These are phyloP conservation scores for Ogataea pini DNA, from an alignment of 805 yeast species.

Conservation along the genomic window DNA sequence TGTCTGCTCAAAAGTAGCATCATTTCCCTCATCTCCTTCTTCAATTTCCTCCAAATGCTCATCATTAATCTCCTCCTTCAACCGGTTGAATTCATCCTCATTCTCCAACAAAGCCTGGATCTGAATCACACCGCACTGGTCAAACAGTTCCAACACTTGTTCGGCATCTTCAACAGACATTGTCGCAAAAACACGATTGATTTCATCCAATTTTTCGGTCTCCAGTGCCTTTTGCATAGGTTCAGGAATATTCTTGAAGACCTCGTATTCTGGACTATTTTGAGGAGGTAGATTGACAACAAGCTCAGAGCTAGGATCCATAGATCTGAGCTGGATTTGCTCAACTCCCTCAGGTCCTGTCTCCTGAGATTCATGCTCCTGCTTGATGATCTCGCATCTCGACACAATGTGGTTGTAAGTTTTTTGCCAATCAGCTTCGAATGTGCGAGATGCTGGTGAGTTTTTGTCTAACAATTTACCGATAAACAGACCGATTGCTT, in stretches of 20 bases:
- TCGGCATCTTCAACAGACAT: constrained; percentile 82
- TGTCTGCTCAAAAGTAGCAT: constrained; percentile 22
- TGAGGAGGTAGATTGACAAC: constrained; percentile 68
- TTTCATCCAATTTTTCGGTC: constrained; percentile 69
- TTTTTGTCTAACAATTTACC: constrained; percentile 52
- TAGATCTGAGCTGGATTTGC: constrained; percentile 81
- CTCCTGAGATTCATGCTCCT: constrained; percentile 47
- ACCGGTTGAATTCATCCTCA: constrained; percentile 62
- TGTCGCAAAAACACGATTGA: constrained; percentile 77
- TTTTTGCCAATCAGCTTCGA: constrained; percentile 67
- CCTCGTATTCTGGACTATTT: constrained; percentile 51
- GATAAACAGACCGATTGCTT: constrained; percentile 65
- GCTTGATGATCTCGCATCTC: constrained; percentile 68
- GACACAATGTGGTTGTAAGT: constrained; percentile 74
- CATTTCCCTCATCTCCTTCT: neutral
- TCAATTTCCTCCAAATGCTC: constrained; percentile 19
- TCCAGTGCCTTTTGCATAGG: constrained; percentile 75
- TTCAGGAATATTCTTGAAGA: constrained; percentile 58
- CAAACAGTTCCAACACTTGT: constrained; percentile 65
- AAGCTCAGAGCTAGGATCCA: constrained; percentile 80
- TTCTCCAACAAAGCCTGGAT: constrained; percentile 75
- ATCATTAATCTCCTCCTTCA: constrained; percentile 48
- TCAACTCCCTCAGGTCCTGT: constrained; percentile 60
- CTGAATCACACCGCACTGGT: constrained; percentile 81
- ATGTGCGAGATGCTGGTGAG: constrained; percentile 69